These are phyloP conservation scores for Melanopsichium pennsylvanicum DNA, from an alignment of 1,284 basidiomycete species.

Conservation along the genomic window DNA sequence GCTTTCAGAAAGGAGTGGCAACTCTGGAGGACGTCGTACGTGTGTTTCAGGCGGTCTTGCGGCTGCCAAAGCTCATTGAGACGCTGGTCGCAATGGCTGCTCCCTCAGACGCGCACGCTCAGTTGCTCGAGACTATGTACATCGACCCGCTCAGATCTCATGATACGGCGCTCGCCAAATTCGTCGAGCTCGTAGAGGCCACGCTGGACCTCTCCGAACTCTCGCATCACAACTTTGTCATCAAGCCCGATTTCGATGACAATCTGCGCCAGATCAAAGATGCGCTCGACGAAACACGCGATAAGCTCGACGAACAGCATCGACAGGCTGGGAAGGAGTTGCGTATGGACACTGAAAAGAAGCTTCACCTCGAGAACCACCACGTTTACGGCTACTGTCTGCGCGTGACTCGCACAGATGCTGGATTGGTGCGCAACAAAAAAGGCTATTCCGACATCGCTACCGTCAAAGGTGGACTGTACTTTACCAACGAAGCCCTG, in stretches of 20 bases:
- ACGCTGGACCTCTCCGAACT: constrained; percentile 91
- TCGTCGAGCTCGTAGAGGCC: constrained; percentile 91
- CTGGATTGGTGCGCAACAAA: constrained; percentile 75
- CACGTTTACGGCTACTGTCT: constrained; percentile 91
- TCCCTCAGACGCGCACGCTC: constrained; percentile 17
- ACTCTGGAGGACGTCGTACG: constrained; percentile 93
- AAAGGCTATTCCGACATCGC: constrained; percentile 84
- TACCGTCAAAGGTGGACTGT: constrained; percentile 85
- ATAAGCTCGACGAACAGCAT: constrained; percentile 86
- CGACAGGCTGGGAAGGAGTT: constrained; percentile 76
- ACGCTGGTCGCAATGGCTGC: constrained; percentile 68
- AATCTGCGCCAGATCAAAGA: constrained; percentile 76
- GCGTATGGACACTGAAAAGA: constrained; percentile 89
- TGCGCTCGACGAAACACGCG: constrained; percentile 76
- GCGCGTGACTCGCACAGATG: constrained; percentile 80
- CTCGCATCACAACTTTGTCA: constrained; percentile 83
- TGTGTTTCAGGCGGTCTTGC: constrained; percentile 76
- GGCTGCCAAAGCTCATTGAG: constrained; percentile 81
- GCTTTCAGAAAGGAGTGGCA: constrained; percentile 85
- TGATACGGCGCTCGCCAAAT: constrained; percentile 68
- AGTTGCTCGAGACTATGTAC: constrained; percentile 50
- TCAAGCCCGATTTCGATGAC: constrained; percentile 89
- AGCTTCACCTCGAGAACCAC: constrained; percentile 93
- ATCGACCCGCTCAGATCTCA: constrained; percentile 45
- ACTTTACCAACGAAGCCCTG: constrained; percentile 85